Evolutionary conservation across 805 yeast species (phyloP), one percentile per base, ranked within the genome.

Genomic region (Yamadazyma kitorensis): DNA sequence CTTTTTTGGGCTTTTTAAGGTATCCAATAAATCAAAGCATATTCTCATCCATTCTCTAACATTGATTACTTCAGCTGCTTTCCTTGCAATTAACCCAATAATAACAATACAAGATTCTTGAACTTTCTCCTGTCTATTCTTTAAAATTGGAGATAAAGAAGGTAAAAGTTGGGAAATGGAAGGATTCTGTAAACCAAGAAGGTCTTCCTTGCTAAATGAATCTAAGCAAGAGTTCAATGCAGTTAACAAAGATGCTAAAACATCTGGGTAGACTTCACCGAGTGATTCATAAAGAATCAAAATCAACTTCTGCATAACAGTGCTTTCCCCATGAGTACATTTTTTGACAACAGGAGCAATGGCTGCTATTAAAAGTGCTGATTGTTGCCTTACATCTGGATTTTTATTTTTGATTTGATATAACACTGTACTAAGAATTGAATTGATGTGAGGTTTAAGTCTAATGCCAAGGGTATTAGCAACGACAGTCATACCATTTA

Each of bases 21-120:
- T 80, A 46, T 93, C 98, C 29, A 93, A 59, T 21, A 93, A 68
- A 50, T 89, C 96, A 57, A 86, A 87, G 51, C 96, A 86, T 17
- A 91, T 85, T 43, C 98, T 71, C 91, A 93, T 86, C 99, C 98
- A 93, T 58, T 93, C 99, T 41, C 86, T 78, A 3, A 96, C 95
- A 23, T 88, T 79, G 11, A 88, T 85, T 36, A 78, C 76, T 43
- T 86, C 94, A 1, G 95, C 80, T 7, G 85, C 89, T 27, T 76
- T 70, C 31, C 72, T 76, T 0, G 98, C 96, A 35, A 91, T 82
- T 32, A 77, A 67, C 2, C 96, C 96, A 17, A 93, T 82, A 13
- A 91, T 63, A 27, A 72, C 76, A 24, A 93, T 83, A 6, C 89
- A 76, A 41, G 80, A 75, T 44, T 86, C 91, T 55, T 88, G 97